Evolutionary conservation across 2,329 filamentous ascomycete genomes (phyloP), one percentile per base, ranked within the genome.

Genomic region (Fusarium oxysporum): DNA sequence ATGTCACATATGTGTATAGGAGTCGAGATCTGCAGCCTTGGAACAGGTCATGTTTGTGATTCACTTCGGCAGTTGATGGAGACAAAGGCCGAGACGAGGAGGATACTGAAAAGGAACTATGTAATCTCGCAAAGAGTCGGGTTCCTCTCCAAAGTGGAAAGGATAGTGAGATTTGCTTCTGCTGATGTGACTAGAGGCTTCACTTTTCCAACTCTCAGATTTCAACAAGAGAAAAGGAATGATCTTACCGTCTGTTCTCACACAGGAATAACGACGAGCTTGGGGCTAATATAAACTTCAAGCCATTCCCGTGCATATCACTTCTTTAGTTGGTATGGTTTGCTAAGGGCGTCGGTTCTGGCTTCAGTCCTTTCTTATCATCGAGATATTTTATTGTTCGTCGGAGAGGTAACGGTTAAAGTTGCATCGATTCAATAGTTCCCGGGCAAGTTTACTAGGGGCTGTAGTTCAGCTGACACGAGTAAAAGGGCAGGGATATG

Each of bases 291-390:
- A 57, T 48, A 50, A 57, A 28, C 41, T 37, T 33, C 41, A 50
- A 57, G 55, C 55, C 55, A 57, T 57, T 57, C 30, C 55, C 41
- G 41, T 28, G 55, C 23, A 21, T 19, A 50, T 50, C 41, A 57
- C 32, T 57, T 30, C 32, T 50, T n/a, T 28, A 37, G 32, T 21
- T 17, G 8, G 55, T 35, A n/a, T 35, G 41, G 19, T 50, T 14
- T 50, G 41, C 55, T 23, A 14, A 50, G 32, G 32, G 55, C 32
- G 11, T 19, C 32, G 19, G 30, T 37, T 50, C 5, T 35, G 13
- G 19, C 25, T 30, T 37, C 30, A 37, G 40, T 21, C 32, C 19
- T n/a, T 57, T 47, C 54, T 33, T 28, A 3, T 48, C 32, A 14
- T 25, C 23, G 5, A 28, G n/a, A 33, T 13, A 38, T 21, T 50